Evolutionary conservation across 177 flowering plant species (phyloP), one percentile per base, ranked within the genome.

Genomic region (Tripterygium wilfordii): DNA sequence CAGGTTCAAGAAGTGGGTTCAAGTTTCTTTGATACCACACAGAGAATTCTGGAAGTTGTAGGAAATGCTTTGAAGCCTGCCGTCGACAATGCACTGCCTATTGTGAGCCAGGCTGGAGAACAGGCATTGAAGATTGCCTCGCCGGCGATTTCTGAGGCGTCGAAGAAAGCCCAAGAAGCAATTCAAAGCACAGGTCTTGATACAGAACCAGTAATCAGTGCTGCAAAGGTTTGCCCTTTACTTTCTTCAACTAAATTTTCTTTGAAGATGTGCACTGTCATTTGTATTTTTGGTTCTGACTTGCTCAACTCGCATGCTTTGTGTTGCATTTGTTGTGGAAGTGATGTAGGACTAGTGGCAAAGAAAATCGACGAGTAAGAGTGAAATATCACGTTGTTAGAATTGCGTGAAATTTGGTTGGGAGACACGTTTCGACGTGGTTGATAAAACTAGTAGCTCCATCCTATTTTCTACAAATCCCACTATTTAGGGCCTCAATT

Each of bases 101-200:
- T 84, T n/a, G 32, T 77, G 10, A 50, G 75, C 71, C 75, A 79
- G 58, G 94, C 83, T 12, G 88, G 88, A 38, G 76, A 73, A 10
- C 52, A 86, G 74, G 91, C 84, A 0, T 39, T 80, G 58, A 72
- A 86, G 70, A 47, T 78, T 5, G 90, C 89, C 24, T 80, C 84
- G 15, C 98, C 96, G 0, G 71, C 64, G 1, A 32, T 88, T 45
- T 82, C 91, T 2, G 96, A 76, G 49, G 94, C 79, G 36, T 71
- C 89, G 1, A 84, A 82, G 79, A 80, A 76, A 54, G 91, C 96
- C 33, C 81, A 75, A 61, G 91, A 85, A 43, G 84, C 83, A 33
- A 62, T 92, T 36, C 77, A 77, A 60, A 71, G 76, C 63, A 52
- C 85, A 13, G 98, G 96, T 18, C 18, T 92, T 53, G 87, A 88